A percentile compares a stretch with the other conserved stretches of the same genome.
phyloP scores from a whole-genome alignment of 2,329 filamentous ascomycete species.

The Epichloe scottii region DNA sequence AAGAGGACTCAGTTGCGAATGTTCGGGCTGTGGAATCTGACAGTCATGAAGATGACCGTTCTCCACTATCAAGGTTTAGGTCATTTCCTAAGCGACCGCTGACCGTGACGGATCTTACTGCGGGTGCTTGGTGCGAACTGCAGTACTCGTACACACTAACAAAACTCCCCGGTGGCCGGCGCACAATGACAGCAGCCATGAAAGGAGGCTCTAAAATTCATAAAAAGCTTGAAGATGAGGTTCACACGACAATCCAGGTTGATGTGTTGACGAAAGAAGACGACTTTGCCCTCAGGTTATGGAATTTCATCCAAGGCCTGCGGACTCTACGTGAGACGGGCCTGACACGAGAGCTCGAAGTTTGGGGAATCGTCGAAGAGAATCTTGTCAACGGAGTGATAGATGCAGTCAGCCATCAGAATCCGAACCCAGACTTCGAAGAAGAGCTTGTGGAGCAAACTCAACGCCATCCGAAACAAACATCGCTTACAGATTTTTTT shows the following conservation, averaged over 20 bases:
- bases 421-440: conserved; percentile 62
- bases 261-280: conserved; percentile 68
- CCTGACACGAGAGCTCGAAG: conserved; percentile 61
- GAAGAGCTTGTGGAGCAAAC: conserved; percentile 33
- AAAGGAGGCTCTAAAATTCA: conserved; percentile 69
- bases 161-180: conserved; percentile 56
- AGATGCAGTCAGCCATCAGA: conserved; percentile 68
- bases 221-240: conserved; percentile 70
- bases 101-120: conserved; percentile 77
- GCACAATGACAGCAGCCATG: conserved; percentile 71
- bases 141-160: conserved; percentile 85
- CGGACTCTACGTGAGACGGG: conserved; percentile 59
- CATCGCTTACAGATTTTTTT: conserved; percentile 30
- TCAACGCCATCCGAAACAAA: conserved; percentile 18
- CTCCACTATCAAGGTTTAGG: conserved; percentile 68
- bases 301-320: conserved; percentile 84
- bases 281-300: conserved; percentile 66
- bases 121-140: conserved; percentile 89
- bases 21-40: background rate
- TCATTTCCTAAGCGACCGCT: conserved; percentile 65
- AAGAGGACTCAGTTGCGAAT: conserved; percentile 5
- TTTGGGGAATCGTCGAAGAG: conserved; percentile 77
- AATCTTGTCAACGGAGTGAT: conserved; percentile 83
- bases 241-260: conserved; percentile 65
- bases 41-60: conserved; percentile 21